phyloP scores from a whole-genome alignment of 768 basidiomycete species.

The Tephrocybe rancida region DNA sequence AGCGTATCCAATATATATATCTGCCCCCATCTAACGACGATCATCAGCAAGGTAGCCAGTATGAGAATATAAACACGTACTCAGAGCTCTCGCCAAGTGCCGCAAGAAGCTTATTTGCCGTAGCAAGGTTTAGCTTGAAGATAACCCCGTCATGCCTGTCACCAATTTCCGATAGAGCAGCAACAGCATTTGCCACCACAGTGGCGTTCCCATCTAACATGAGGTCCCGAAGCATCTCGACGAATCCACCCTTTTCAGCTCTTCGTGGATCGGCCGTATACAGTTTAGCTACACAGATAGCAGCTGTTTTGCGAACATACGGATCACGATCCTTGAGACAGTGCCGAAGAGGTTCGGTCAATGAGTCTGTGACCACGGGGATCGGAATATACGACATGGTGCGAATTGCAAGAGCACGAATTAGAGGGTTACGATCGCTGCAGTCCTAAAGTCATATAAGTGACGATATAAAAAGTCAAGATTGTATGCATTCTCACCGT shows the following conservation, averaged over 20 bases:
- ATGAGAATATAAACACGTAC: slow-evolving; percentile 50
- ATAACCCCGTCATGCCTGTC: slow-evolving; percentile 94
- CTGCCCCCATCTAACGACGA: slow-evolving; percentile 86
- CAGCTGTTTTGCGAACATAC: slow-evolving; percentile 98
- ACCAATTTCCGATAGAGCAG: slow-evolving; percentile 94
- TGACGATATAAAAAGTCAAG: slow-evolving; percentile 3
- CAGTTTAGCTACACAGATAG: slow-evolving; percentile 95
- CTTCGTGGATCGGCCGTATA: slow-evolving; percentile 86
- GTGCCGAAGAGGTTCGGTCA: slow-evolving; percentile 90
- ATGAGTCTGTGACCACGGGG: slow-evolving; percentile 80
- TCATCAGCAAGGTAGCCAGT: slow-evolving; percentile 2
- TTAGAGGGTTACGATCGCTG: slow-evolving; percentile 93
- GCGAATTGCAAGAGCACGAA: slow-evolving; percentile 94
- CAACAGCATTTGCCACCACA: slow-evolving; percentile 96
- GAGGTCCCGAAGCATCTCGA: slow-evolving; percentile 87
- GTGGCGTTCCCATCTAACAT: slow-evolving; percentile 95
- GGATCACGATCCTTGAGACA: slow-evolving; percentile 94
- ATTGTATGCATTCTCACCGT: slow-evolving; percentile 54
- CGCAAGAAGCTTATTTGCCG: slow-evolving; percentile 87
- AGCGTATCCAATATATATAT: slow-evolving; percentile 97
- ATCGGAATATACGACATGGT: slow-evolving; percentile 99
- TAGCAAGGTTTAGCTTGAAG: slow-evolving; percentile 84
- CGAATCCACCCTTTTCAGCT: slow-evolving; percentile 89
- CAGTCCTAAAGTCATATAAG: slow-evolving; percentile 68
- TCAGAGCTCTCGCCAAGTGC: slow-evolving; percentile 97